Base-by-base conservation (phyloP, 495 filamentous ascomycete genomes). In the Hypomontagnella monticulosa region DNA sequence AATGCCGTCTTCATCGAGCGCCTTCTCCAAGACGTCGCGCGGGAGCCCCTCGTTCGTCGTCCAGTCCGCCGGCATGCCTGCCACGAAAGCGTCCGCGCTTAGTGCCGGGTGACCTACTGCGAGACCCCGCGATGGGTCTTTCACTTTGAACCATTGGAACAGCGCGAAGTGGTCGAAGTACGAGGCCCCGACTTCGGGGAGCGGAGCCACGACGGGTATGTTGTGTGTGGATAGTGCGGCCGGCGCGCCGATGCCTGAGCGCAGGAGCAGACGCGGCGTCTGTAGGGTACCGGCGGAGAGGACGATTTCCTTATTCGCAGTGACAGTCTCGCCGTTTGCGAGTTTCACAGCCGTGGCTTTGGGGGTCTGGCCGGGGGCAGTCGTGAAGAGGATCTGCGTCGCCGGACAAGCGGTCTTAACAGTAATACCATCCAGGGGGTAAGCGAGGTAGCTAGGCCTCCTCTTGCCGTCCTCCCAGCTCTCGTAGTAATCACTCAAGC, bases 171-270 rank as follows among this genome's bases (percentile, higher is more conserved):
- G 84, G 68, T 87, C 84, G 4, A 78, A 76, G 0, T 87, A 77
- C 36, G 83, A 80, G 53, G 82, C 71, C 2, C 85, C 86, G 14
- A 87, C 75, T 7, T 78, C 73, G 6, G 83, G 75, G 0, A 84
- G 63, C 23, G 83, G 66, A 0, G 80, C 71, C 7, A 80, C 48
- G 4, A 82, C 60, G 0, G 75, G 70, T 43, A 88, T 85, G 18
- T 74, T 51, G 70, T 79, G 80, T 16, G 74, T 49, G 11, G 67
- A 30, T 0, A 88, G 76, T 7, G 82, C 74, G 0, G 71, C 52
- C 2, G 73, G 64, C 0, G 83, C 80, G 0, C 85, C 85, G 48
- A 88, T 81, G 4, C 85, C 86, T 0, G 84, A 87, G 19, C 84
- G 80, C 76, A 86, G 81, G 3, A 88, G 76, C 34, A 87, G 73